Evolutionary conservation across 108 stramenopile species (phyloP), one percentile per base, ranked within the genome.

Genomic region (Bacterosira constricta): DNA sequence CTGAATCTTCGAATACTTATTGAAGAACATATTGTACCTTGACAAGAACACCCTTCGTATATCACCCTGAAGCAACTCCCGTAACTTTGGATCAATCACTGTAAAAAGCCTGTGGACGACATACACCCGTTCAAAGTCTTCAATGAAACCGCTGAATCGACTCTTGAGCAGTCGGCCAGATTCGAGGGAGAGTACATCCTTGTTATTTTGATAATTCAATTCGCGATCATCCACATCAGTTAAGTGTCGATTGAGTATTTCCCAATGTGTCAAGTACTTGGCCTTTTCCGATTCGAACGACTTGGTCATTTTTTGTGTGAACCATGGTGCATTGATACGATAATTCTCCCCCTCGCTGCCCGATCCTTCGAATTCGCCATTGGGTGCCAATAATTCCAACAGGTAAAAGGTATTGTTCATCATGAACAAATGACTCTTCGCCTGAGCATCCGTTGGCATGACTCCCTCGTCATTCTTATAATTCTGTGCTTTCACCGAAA

Each of bases 371-470:
- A 41, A 38, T 6, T 77, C 53, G 10, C 51, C 67, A 34, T 70
- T 42, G 6, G 84, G 85, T 15, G 89, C 89, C 15, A 95, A 78
- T 42, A 85, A 83, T 31, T 92, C 85, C 13, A 85, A 63, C 6
- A 95, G 42, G 53, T 91, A 95, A 56, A 86, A 91, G 0, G 86
- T 81, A 54, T 95, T 95, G 85, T 95, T 95, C 81, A 95, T 88
- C 86, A 95, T 83, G 73, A 95, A 95, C 54, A 95, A 75, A 53
- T 81, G 79, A 23, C 75, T 74, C 60, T 89, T 86, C 4, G 85
- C 90, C 36, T 80, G 63, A 46, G 64, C 36, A 51, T 80, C 83
- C 7, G 47, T 46, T n/a, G n/a, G n/a, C n/a, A n/a, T n/a, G n/a
- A n/a, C n/a, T 35, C 62, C 55, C 29, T 60, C 69, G 57, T 83